phyloP scores from a whole-genome alignment of 805 yeast species.

The Ogataea paradorogensis region DNA sequence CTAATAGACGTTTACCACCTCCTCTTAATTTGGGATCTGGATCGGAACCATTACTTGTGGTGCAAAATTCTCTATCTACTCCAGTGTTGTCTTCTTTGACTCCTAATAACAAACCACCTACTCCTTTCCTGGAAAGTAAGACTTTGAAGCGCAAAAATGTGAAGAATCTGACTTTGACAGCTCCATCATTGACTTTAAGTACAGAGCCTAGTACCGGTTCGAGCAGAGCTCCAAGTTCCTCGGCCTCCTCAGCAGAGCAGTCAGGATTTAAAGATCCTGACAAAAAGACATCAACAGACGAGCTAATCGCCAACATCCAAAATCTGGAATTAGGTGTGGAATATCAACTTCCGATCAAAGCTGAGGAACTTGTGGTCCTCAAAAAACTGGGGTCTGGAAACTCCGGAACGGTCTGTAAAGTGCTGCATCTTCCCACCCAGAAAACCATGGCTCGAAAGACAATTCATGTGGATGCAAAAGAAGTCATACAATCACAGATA shows the following conservation, averaged over 20 bases:
- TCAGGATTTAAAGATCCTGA: slow-evolving; percentile 29
- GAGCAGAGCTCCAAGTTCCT: neutral
- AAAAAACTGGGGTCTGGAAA: slow-evolving; percentile 88
- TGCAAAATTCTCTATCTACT: slow-evolving; percentile 5
- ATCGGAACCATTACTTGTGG: slow-evolving; percentile 1
- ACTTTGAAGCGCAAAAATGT: slow-evolving; percentile 56
- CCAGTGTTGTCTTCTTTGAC: slow-evolving; percentile 11
- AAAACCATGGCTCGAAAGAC: slow-evolving; percentile 87
- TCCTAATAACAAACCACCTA: slow-evolving; percentile 14
- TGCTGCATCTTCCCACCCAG: slow-evolving; percentile 84
- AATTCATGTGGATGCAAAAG: slow-evolving; percentile 81
- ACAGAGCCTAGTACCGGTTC: neutral
- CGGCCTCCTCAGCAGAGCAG: slow-evolving; percentile 20
- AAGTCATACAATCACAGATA: slow-evolving; percentile 75
- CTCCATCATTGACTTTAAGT: slow-evolving; percentile 1
- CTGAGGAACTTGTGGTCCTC: slow-evolving; percentile 69
- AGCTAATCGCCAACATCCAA: slow-evolving; percentile 43
- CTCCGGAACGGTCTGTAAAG: slow-evolving; percentile 89
- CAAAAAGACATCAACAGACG: slow-evolving; percentile 31
- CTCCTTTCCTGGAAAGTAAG: slow-evolving; percentile 29
- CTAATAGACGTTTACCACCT: slow-evolving; percentile 14
- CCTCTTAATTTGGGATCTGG: slow-evolving; percentile 1
- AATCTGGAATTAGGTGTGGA: slow-evolving; percentile 53
- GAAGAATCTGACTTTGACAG: slow-evolving; percentile 49
- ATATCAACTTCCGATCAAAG: slow-evolving; percentile 48